Conservation (phyloP, 352 stramenopile genomes). For the Ophiocytium majus region DNA sequence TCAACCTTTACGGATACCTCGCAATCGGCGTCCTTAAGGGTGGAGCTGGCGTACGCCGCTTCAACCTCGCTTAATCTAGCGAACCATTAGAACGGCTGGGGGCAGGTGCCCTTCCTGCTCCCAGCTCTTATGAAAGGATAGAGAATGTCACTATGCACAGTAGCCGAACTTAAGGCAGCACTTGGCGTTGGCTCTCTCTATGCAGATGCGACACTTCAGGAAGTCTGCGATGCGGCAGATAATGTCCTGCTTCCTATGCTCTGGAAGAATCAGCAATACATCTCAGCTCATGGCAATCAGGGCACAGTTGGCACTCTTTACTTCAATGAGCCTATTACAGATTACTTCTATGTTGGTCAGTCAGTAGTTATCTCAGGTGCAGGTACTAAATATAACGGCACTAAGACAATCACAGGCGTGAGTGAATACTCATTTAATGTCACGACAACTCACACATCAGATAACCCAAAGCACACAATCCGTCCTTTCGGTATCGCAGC, state of each 20-base stretch:
- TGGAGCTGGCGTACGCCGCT: neutral
- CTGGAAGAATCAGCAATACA: slow-evolving; percentile 6
- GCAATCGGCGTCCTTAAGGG: slow-evolving; percentile 15
- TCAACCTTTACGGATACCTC: neutral
- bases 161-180: neutral
- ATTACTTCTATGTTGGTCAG: slow-evolving; percentile 5
- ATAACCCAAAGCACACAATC: neutral
- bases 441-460: slow-evolving; percentile 11
- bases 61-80: neutral
- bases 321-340: neutral
- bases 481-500: neutral
- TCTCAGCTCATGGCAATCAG: neutral
- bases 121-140: neutral
- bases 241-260: slow-evolving; percentile 6
- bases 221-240: slow-evolving; percentile 8
- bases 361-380: neutral
- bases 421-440: slow-evolving; percentile 10
- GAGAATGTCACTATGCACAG: neutral
- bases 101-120: neutral
- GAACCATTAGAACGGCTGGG: neutral
- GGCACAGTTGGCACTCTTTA: slow-evolving; percentile 7
- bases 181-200: slow-evolving; percentile 7
- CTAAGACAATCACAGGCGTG: slow-evolving; percentile 4
- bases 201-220: neutral
- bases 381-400: slow-evolving; percentile 12